Evolutionary conservation across 345 rosid genomes (phyloP), one percentile per base, ranked within the genome.

Genomic region (Boechera retrofracta): DNA sequence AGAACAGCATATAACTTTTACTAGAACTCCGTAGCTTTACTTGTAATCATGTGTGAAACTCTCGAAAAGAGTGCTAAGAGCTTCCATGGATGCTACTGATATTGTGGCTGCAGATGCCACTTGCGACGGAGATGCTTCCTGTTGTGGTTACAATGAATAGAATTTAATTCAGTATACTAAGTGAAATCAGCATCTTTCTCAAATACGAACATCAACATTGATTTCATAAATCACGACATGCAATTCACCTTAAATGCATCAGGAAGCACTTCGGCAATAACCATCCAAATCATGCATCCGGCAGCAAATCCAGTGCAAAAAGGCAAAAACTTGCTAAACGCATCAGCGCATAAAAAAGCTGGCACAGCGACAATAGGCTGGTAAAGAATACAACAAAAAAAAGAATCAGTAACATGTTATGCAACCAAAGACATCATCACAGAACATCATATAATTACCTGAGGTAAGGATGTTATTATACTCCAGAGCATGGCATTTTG

Each of bases 231-330:
- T 29, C 49, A 68, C 0, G 73, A 26, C 67, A 57, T 60, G 41
- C 8, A 73, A 70, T 38, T 71, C 73, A 91, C 99, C 98, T 93
- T 93, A 81, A 93, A 96, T 24, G 99, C 97, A 82, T 93, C 99
- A 59, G 99, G 99, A 69, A 96, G 97, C 56, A 96, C 99, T 85
- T 96, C 99, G 52, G 98, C 98, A 82, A 96, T 80, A 66, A 96
- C 99, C 98, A 96, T 96, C 99, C 99, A 96, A 62, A 96, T 91
- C 99, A 96, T 96, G 77, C 99, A 96, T 38, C 98, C 99, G 77
- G 98, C 99, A 64, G 99, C 99, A 84, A 96, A 96, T 67, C 99
- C 99, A 48, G 99, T 93, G 71, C 99, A 96, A 79, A 96, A 96
- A 54, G 99, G 99, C 63, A 93, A 85, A 82, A 96, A 82, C 74